A percentile compares a stretch with the other conserved stretches of the same genome.
Conservation (phyloP, 345 rosid genomes). For the Durio zibethinus region DNA sequence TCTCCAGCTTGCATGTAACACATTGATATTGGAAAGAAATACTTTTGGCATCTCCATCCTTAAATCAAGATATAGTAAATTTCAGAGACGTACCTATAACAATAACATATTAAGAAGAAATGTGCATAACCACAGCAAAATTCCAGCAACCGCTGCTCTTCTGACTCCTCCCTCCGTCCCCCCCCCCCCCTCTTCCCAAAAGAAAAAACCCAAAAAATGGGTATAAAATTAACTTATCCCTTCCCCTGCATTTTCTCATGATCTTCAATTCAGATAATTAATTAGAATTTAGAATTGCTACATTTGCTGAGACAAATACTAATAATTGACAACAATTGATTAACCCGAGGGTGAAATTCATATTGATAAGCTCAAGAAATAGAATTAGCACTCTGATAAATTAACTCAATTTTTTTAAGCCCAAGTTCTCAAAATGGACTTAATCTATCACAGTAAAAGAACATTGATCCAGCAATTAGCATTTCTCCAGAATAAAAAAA, state of each 20-base stretch:
- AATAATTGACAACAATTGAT: neutral
- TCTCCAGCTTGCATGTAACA: conserved; percentile 81
- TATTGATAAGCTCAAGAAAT: neutral
- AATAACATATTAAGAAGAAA: neutral
- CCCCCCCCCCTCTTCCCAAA: neutral
- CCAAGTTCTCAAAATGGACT: neutral
- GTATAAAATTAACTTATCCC: neutral
- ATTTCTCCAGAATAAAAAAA: neutral
- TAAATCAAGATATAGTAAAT: conserved; percentile 34
- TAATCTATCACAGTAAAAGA: neutral
- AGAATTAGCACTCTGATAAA: neutral
- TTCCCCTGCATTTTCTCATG: neutral
- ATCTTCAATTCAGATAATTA: neutral
- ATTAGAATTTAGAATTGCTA: neutral
- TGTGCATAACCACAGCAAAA: conserved; percentile 16
- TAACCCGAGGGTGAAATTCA: neutral
- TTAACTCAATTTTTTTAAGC: neutral
- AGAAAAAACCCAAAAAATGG: neutral
- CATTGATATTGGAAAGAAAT: conserved; percentile 73
- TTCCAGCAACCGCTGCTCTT: conserved; percentile 10
- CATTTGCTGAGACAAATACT: neutral
- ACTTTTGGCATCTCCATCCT: conserved; percentile 76
- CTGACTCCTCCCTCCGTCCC: neutral
- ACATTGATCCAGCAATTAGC: neutral
- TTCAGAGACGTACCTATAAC: conserved; percentile 39